Base-by-base conservation (phyloP, 2,329 filamentous ascomycete species). In the Acephala macrosclerotiorum region DNA sequence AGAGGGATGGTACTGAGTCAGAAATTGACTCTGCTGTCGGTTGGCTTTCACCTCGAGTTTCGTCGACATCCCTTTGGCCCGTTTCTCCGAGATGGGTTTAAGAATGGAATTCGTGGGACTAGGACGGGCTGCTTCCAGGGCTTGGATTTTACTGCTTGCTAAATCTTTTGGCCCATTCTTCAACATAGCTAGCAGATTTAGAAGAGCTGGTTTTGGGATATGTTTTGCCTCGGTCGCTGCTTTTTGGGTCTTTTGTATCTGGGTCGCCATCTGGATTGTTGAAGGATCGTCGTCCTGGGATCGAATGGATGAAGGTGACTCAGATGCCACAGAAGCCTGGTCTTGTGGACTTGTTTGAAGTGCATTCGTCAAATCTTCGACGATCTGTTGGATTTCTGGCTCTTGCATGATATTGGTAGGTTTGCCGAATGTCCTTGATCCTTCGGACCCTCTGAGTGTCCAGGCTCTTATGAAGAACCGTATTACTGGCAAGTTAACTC, bases 371-470 rank as follows among this genome's bases (percentile, higher is more conserved):
- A 67, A 25, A 22, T 63, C 14, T 12, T 25, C 18, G 7, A 68
- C n/a, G 3, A 45, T 22, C n/a, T n/a, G 2, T 14, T 36, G 25
- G 16, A 69, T 58, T 14, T 3, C n/a, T 9, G 22, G n/a, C 11
- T 61, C n/a, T 45, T 53, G 36, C 22, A 64, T 33, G 14, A 77
- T 67, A 47, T 68, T 45, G 1, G 20, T 55, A 11, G 75, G 75
- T 11, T 58, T 67, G 6, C 76, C 75, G 68, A 76, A 75, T 2
- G 66, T 58, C 3, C 65, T 63, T 2, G 71, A 70, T 49, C 72
- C 73, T 53, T 75, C 73, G 47, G 58, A 57, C 7, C 67, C 61
- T 57, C 22, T 51, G 18, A 51, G 33, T 26, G 61, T 61, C 35
- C 64, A 66, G 3, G 22, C 22, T 35, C 49, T 29, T 5, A 53